phyloP scores from a whole-genome alignment of 768 basidiomycete species.

The Agaricus blazei region DNA sequence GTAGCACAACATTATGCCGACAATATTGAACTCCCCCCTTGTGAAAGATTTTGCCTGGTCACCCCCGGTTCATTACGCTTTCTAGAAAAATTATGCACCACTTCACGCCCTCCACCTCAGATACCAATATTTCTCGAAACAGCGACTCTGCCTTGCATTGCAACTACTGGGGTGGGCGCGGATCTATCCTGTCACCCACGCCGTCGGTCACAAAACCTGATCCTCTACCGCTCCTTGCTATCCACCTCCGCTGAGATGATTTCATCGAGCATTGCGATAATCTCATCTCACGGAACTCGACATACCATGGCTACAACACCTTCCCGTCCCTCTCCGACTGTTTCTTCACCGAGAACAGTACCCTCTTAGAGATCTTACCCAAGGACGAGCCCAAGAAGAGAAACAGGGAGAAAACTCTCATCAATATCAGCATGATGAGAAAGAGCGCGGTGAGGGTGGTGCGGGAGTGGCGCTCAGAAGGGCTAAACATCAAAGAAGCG shows the following conservation, averaged over 20 bases:
- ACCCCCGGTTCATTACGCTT: conserved; percentile 46
- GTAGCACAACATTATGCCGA: conserved; percentile 40
- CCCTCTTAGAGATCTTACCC: conserved; percentile 5
- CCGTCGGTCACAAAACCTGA: not conserved
- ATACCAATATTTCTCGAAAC: conserved; percentile 5
- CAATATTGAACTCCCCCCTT: conserved; percentile 41
- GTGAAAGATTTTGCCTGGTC: conserved; percentile 59
- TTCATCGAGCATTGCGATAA: conserved; percentile 43
- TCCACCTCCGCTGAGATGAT: conserved; percentile 57
- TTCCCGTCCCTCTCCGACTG: conserved; percentile 47
- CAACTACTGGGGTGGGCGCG: not conserved
- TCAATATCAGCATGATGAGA: conserved; percentile 44
- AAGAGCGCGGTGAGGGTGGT: conserved; percentile 30
- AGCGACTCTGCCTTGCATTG: not conserved
- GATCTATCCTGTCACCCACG: not conserved
- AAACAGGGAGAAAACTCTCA: conserved; percentile 48
- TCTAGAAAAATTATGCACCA: conserved; percentile 38
- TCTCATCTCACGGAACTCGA: conserved; percentile 33
- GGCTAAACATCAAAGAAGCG: conserved; percentile 11
- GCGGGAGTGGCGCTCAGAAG: conserved; percentile 19
- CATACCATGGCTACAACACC: conserved; percentile 48
- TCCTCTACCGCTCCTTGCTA: conserved; percentile 42
- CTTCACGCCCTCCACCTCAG: conserved; percentile 19
- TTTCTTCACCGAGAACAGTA: conserved; percentile 20
- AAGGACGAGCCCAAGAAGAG: conserved; percentile 22